phyloP scores from a whole-genome alignment of 2,329 filamentous ascomycete genomes.

The Exophiala bonariae region DNA sequence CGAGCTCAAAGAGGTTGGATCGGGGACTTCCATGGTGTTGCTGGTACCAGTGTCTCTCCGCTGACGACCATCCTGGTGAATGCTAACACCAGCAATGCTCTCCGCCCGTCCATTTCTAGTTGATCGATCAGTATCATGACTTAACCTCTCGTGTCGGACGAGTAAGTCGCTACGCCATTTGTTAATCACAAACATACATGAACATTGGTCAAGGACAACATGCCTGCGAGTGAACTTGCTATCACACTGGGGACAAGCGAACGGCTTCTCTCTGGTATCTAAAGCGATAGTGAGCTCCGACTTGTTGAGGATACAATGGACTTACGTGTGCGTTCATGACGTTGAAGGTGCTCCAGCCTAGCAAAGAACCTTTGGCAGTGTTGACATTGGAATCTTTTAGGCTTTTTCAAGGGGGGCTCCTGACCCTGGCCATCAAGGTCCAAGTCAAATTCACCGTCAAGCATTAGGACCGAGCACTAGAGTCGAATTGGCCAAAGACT shows the following conservation, averaged over 20 bases:
- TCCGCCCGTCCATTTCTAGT: constrained; percentile 14
- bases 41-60: constrained; percentile 7
- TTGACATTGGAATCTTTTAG: constrained; percentile 39
- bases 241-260: constrained; percentile 40
- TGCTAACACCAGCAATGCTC: constrained; percentile 12
- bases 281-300: not conserved
- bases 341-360: constrained; percentile 42
- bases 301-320: not conserved
- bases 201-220: constrained; percentile 1
- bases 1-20: constrained; percentile 8
- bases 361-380: constrained; percentile 30
- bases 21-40: constrained; percentile 6
- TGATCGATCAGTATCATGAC: constrained; percentile 32
- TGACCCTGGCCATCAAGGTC: constrained; percentile 10
- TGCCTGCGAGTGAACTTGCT: constrained; percentile 45
- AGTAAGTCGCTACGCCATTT: constrained; percentile 37
- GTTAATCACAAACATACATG: constrained; percentile 16
- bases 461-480: constrained; percentile 10
- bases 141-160: constrained; percentile 41
- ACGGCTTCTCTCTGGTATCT: constrained; percentile 43
- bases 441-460: constrained; percentile 10
- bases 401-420: constrained; percentile 36
- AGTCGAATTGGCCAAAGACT: no score
- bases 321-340: constrained; percentile 40
- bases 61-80: constrained; percentile 26